These are phyloP conservation scores for Hypoxylon cercidicola DNA, from an alignment of 495 filamentous ascomycete genomes.

Conservation along the genomic window DNA sequence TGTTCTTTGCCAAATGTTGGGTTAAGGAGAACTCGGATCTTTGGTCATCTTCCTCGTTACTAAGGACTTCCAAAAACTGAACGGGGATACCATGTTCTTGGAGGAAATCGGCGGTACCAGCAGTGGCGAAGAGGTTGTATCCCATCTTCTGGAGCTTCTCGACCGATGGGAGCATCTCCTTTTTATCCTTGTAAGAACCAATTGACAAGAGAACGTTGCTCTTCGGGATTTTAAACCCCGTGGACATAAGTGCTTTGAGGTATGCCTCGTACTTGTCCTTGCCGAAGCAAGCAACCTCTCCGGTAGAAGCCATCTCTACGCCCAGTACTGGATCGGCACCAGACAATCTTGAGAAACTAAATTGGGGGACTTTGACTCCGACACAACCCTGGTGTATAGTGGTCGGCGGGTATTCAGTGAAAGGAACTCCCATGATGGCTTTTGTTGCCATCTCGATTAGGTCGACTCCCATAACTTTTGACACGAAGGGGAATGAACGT, in stretches of 20 bases:
- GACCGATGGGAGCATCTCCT: slow-evolving; percentile 95
- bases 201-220: slow-evolving; percentile 95
- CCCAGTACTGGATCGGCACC: slow-evolving; percentile 96
- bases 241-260: slow-evolving; percentile 92
- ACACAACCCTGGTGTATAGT: slow-evolving; percentile 83
- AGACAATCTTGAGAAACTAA: slow-evolving; percentile 96
- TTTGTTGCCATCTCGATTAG: slow-evolving; percentile 99
- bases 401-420: slow-evolving; percentile 81
- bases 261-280: slow-evolving; percentile 97
- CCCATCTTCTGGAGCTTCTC: slow-evolving; percentile 86
- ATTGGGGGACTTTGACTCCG: slow-evolving; percentile 97
- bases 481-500: slow-evolving; percentile 96
- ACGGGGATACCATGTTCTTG: slow-evolving; percentile 90
- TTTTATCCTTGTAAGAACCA: slow-evolving; percentile 96
- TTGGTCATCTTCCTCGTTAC: slow-evolving; percentile 73
- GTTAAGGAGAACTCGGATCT: slow-evolving; percentile 96
- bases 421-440: slow-evolving; percentile 88
- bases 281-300: slow-evolving; percentile 97
- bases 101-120: slow-evolving; percentile 94
- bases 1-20: slow-evolving; percentile 93
- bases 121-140: slow-evolving; percentile 94
- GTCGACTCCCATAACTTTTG: slow-evolving; percentile 98
- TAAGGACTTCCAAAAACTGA: slow-evolving; percentile 89
- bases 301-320: slow-evolving; percentile 99
- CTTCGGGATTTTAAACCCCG: slow-evolving; percentile 95